Evolutionary conservation across 192 early-diverging fungal genomes (phyloP), one percentile per base, ranked within the genome.

Genomic region (Entomortierella parvispora): DNA sequence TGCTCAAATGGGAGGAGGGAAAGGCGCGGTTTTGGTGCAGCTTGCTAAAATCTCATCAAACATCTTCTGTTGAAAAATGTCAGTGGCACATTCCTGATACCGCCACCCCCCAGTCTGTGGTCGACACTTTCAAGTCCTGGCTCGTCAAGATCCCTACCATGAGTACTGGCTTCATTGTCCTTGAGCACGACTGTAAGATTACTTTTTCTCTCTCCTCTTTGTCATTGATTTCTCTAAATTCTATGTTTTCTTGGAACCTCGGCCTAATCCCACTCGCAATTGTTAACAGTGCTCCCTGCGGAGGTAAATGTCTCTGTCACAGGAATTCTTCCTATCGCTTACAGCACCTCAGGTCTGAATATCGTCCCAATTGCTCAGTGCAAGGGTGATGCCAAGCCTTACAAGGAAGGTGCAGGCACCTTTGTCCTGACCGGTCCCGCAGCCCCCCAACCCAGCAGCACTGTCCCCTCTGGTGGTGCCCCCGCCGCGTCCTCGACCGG

Each of bases 161-260:
- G 49, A 58, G 57, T 28, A 58, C 52, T 11, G 84, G 84, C 46
- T 72, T 72, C 65, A 48, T 86, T 17, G 61, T 62, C 42, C 61
- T 86, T 7, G 75, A 83, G 56, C 84, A 86, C 34, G 84, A 86
- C 68, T 58, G 52, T 54, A 54, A 54, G 52, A 5, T 40, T 40
- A 9, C 37, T 76, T 8, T 84, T 79, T 28, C 65, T 58, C 80
- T 84, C 93, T 53, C 97, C 95, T 40, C 7, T 12, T 9, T 40
- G 37, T 40, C 37, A 9, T 40, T 40, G 5, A 40, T 9, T 12
- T 9, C 7, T 40, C 37, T 9, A 40, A 74, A 67, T 26, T 91
- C 92, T 2, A 95, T 49, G 5, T 94, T 89, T 31, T 92, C 84
- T 70, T 92, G 97, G 46, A 97, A 72, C 0, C 94, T n/a, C n/a